phyloP scores from a whole-genome alignment of 257 asterid species.

The Penstemon newberryi region DNA sequence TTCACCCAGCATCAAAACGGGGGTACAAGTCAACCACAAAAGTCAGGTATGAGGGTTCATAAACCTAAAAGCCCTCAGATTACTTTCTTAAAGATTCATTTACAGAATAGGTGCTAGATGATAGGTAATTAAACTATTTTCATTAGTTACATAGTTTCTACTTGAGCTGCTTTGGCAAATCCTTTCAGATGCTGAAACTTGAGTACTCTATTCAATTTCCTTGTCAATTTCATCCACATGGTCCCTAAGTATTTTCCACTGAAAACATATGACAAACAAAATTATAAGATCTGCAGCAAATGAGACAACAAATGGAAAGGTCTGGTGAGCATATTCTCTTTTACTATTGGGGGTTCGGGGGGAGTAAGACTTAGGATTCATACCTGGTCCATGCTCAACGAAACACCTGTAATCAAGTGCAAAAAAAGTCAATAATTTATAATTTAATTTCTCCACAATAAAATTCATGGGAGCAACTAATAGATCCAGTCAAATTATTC shows the following conservation, averaged over 20 bases:
- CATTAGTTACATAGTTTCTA: constrained; percentile 18
- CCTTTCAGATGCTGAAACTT: constrained; percentile 17
- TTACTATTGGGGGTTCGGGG: background rate
- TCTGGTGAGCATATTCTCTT: background rate
- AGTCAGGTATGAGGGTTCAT: constrained; percentile 20
- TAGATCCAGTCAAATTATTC: background rate
- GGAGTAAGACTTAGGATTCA: constrained; percentile 6
- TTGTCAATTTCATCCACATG: constrained; percentile 73
- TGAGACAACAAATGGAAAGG: background rate
- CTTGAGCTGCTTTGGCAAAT: constrained; percentile 3
- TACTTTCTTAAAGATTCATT: constrained; percentile 16
- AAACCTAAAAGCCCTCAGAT: constrained; percentile 25
- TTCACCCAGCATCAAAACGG: background rate
- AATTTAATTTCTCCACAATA: background rate
- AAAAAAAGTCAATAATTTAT: background rate
- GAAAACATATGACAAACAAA: constrained; percentile 30
- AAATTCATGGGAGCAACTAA: background rate
- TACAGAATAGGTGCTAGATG: constrained; percentile 11
- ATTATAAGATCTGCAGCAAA: constrained; percentile 1
- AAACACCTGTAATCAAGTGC: constrained; percentile 54
- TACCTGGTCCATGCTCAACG: constrained; percentile 81
- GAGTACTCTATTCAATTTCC: constrained; percentile 49
- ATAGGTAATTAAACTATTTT: constrained; percentile 15
- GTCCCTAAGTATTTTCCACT: constrained; percentile 81
- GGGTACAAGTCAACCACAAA: background rate